These are phyloP conservation scores for Rhynchosporium agropyri DNA, from an alignment of 2,329 filamentous ascomycete genomes.

Conservation along the genomic window DNA sequence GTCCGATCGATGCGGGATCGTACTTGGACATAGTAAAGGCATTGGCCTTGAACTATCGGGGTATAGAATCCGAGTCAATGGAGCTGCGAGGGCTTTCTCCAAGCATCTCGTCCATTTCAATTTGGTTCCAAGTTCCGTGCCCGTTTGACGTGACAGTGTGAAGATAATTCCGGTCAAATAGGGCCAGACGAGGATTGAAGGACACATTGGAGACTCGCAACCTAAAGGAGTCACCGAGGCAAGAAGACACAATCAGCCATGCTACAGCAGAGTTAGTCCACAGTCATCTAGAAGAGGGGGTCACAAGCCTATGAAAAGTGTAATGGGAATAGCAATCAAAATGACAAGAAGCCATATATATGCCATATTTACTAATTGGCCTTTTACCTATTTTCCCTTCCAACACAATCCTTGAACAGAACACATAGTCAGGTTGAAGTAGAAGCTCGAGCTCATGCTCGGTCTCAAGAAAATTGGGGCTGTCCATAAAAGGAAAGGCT, in stretches of 20 bases:
- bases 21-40: conserved; percentile 18
- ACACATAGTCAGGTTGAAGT: background rate
- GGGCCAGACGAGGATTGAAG: conserved; percentile 37
- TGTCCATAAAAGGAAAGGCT: conserved; percentile 16
- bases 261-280: conserved; percentile 29
- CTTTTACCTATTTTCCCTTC: too few species aligned
- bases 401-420: too few species aligned
- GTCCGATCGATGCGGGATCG: background rate
- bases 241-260: conserved; percentile 43
- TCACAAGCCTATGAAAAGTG: conserved; percentile 39
- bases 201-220: conserved; percentile 32
- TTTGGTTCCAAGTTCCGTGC: conserved; percentile 43
- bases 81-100: conserved; percentile 39
- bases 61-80: conserved; percentile 30
- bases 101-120: conserved; percentile 43
- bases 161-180: conserved; percentile 42
- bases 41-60: background rate
- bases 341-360: conserved; percentile 33
- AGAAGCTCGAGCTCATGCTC: background rate
- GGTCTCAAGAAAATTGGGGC: background rate
- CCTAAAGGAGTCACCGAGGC: conserved; percentile 41
- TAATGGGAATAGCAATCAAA: conserved; percentile 33
- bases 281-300: background rate
- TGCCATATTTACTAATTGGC: conserved; percentile 14
- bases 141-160: conserved; percentile 40